Base-by-base conservation (phyloP, 2,329 filamentous ascomycete genomes). In the Lasiodiplodia citricola region DNA sequence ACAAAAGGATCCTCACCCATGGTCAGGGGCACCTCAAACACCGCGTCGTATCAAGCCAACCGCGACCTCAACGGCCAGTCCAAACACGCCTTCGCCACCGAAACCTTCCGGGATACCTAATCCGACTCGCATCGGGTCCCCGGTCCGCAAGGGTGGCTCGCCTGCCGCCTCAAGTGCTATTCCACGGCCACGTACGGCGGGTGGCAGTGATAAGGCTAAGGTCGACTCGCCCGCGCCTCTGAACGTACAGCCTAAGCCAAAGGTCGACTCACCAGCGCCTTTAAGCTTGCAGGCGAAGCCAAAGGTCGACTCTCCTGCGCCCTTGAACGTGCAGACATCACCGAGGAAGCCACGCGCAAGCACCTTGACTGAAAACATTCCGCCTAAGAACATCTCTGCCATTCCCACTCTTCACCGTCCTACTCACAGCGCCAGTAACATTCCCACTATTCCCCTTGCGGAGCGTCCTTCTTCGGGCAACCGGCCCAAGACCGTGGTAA, bases 111-210 rank as follows among this genome's bases (percentile, higher is more conserved):
- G 78, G 57, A 76, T 82, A 70, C 79, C 79, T 8, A 79, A 78
- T 23, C 78, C 79, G n/a, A 25, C 56, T 56, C 78, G 79, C 35
- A 74, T 83, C n/a, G 80, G 77, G n/a, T 82, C 80, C 21, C 82
- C 82, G 3, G 81, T 82, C 70, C 77, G 81, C 5, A 81, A 81
- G 58, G 83, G 84, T 67, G 81, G 82, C 64, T 81, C 82, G 10
- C 80, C 82, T 31, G 75, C 69, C 35, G 41, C 62, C 4, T n/a
- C 25, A 4, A 68, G 67, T 21, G 57, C 56, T 11, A 52, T 68
- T 38, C 67, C 67, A 41, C 67, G 67, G 2, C 58, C 67, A 31
- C 52, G 51, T 23, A 37, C 58, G 16, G 31, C 38, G 50, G 44
- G 44, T 18, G 28, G 28, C 13, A 31, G 37, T 23, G 51, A 55